Evolutionary conservation across 192 early-diverging fungal species (phyloP).

Genomic region (Dissophora globulifera): DNA sequence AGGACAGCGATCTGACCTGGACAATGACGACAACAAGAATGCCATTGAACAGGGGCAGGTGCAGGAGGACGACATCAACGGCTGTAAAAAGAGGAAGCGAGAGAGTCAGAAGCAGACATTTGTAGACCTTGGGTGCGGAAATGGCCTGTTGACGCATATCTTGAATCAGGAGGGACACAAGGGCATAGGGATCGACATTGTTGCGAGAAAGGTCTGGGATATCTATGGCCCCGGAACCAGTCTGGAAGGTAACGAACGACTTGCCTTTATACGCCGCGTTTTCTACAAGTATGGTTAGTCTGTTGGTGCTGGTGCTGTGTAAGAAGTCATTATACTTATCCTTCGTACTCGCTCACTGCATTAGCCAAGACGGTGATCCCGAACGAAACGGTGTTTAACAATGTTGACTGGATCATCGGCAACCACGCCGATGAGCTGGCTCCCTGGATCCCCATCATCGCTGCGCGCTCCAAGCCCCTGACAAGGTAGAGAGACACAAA

Average conservation of each 20-base stretch:
- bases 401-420: constrained; percentile 83
- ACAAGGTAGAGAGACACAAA: no score
- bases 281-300: no score
- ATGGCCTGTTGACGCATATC: constrained; percentile 82
- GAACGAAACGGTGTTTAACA: constrained; percentile 52
- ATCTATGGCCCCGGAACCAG: constrained; percentile 57
- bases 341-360: no score
- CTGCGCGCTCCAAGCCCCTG: constrained; percentile 57
- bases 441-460: constrained; percentile 86
- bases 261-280: no score
- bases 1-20: no score
- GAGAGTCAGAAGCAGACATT: constrained; percentile 59
- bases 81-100: no score
- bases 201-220: constrained; percentile 81
- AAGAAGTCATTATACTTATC: no score
- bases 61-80: no score
- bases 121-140: constrained; percentile 89
- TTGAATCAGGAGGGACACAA: constrained; percentile 74
- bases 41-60: no score
- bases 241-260: constrained; percentile 54
- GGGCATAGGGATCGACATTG: constrained; percentile 82
- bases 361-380: constrained; percentile 71
- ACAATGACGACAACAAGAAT: no score
- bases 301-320: no score
- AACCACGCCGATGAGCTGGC: constrained; percentile 92